phyloP scores from a whole-genome alignment of 106 monocot genomes.

The Allium cepa region DNA sequence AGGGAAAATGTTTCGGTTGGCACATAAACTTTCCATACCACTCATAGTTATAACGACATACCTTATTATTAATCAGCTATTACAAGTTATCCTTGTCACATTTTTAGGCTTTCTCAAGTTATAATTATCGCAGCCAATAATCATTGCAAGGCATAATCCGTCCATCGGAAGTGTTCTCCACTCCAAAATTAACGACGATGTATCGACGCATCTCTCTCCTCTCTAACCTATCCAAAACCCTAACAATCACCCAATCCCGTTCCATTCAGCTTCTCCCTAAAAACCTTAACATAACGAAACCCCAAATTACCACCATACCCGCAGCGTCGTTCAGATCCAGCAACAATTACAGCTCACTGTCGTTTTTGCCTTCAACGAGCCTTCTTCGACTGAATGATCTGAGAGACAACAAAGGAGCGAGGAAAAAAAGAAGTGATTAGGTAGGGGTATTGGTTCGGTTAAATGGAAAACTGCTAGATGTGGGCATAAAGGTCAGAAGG shows the following conservation, averaged over 20 bases:
- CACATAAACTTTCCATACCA: no score
- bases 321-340: background rate
- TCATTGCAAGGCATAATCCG: no score
- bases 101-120: no score
- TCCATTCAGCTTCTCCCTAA: background rate
- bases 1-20: no score
- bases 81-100: no score
- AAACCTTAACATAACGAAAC: background rate
- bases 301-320: background rate
- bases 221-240: conserved; percentile 7
- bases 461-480: conserved; percentile 85
- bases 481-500: conserved; percentile 95
- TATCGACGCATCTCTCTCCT: conserved; percentile 17
- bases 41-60: no score
- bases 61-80: no score
- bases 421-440: conserved; percentile 83
- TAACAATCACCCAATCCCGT: background rate
- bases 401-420: conserved; percentile 60
- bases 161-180: background rate
- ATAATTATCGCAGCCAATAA: no score
- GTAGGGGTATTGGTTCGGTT: conserved; percentile 89
- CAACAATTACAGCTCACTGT: background rate
- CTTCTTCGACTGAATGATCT: conserved; percentile 80
- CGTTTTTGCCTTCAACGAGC: conserved; percentile 3
- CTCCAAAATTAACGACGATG: conserved; percentile 7